These are phyloP conservation scores for Pseudocercospora fijiensis DNA, from an alignment of 2,329 filamentous ascomycete genomes.

Conservation along the genomic window DNA sequence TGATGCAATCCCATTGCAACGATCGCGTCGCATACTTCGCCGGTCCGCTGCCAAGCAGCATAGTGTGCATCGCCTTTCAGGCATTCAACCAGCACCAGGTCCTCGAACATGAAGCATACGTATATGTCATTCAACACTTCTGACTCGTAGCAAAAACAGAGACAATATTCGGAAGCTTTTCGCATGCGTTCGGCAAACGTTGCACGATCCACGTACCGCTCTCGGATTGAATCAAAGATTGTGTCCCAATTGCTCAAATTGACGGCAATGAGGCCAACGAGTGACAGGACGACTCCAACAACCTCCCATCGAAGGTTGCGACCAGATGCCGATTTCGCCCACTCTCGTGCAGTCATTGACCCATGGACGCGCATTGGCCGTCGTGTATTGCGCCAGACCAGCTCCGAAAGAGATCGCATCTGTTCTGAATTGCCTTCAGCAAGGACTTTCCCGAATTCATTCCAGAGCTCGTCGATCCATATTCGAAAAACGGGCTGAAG, in stretches of 20 bases:
- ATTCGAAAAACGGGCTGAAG: conserved; percentile 36
- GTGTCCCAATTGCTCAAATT: conserved; percentile 38
- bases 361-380: conserved; percentile 40
- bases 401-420: conserved; percentile 42
- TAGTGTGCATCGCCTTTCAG: conserved; percentile 38
- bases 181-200: conserved; percentile 50
- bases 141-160: conserved; percentile 39
- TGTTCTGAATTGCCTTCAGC: conserved; percentile 35
- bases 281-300: conserved; percentile 42
- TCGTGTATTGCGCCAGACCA: conserved; percentile 46
- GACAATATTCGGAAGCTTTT: conserved; percentile 36
- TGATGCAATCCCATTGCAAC: conserved; percentile 40
- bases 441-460: conserved; percentile 34
- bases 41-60: conserved; percentile 37
- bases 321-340: conserved; percentile 42
- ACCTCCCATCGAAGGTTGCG: conserved; percentile 47
- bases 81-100: conserved; percentile 35
- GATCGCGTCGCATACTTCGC: conserved; percentile 38
- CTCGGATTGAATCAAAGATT: conserved; percentile 43
- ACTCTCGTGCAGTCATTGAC: conserved; percentile 42
- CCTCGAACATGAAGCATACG: conserved; percentile 38
- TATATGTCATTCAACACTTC: conserved; percentile 39
- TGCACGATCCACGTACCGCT: conserved; percentile 50
- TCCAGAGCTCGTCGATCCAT: conserved; percentile 41
- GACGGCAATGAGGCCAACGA: conserved; percentile 41